Conservation (phyloP, 495 filamentous ascomycete genomes). For the Cladorrhinum samala region DNA sequence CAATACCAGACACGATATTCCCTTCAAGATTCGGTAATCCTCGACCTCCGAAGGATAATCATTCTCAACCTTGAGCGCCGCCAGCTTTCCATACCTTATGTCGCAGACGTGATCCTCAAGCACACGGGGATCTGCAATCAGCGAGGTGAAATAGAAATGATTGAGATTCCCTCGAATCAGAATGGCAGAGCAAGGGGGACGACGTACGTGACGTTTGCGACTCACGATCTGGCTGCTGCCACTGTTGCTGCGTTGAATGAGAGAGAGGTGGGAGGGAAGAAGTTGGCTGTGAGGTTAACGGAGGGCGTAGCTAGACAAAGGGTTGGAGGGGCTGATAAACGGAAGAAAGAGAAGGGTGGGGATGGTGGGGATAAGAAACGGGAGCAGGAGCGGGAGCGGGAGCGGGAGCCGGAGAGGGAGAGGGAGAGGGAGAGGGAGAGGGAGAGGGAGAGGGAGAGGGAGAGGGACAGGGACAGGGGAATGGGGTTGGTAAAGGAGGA, state of each 20-base stretch:
- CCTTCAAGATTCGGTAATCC: neutral
- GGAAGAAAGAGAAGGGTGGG: neutral
- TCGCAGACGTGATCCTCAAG: neutral
- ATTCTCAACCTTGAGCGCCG: slow-evolving; percentile 1
- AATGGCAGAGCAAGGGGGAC: slow-evolving; percentile 6
- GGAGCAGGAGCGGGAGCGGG: neutral
- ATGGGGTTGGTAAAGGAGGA: slow-evolving; percentile 1
- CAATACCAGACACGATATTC: no score
- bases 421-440: slow-evolving; percentile 6
- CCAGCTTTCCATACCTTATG: neutral
- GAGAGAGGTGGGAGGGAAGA: neutral
- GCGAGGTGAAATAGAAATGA: neutral
- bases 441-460: slow-evolving; percentile 6
- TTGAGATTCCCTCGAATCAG: slow-evolving; percentile 4
- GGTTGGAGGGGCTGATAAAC: neutral
- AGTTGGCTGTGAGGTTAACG: neutral
- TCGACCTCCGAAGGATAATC: slow-evolving; percentile 13
- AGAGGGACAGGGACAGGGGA: slow-evolving; percentile 6
- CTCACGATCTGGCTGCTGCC: neutral
- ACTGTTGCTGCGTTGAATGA: slow-evolving; percentile 6
- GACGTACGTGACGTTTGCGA: slow-evolving; percentile 9
- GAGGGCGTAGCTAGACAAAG: slow-evolving; percentile 1
- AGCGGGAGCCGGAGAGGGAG: neutral
- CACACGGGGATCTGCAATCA: neutral
- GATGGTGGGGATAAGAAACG: neutral